phyloP scores from a whole-genome alignment of 2,329 filamentous ascomycete species.

The Daldinia sp. region DNA sequence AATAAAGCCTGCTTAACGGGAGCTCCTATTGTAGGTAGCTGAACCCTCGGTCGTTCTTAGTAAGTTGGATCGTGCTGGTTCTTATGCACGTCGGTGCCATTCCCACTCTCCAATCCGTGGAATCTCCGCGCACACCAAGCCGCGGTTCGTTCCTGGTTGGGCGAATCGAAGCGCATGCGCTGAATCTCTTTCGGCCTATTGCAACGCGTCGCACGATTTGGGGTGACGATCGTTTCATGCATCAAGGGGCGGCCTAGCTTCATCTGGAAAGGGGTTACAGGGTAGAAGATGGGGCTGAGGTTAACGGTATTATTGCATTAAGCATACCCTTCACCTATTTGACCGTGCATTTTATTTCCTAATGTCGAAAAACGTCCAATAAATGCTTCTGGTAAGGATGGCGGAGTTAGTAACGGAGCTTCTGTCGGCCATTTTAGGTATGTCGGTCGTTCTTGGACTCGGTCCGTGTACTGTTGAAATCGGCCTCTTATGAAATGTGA shows the following conservation, averaged over 20 bases:
- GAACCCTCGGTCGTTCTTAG: neutral
- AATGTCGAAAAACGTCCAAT: neutral
- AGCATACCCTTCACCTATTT: neutral
- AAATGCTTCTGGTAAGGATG: conserved; percentile 6
- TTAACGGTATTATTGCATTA: neutral
- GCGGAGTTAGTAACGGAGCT: conserved; percentile 24
- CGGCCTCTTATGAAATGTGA: conserved; percentile 23
- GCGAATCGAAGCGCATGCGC: neutral
- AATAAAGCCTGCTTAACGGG: neutral
- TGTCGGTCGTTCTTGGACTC: conserved; percentile 19
- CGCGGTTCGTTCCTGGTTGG: too few relatives aligned
- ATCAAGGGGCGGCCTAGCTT: neutral
- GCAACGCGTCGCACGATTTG: neutral
- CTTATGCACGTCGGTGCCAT: conserved; percentile 6
- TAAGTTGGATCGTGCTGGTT: neutral
- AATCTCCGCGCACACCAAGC: conserved; percentile 1
- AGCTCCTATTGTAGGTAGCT: neutral
- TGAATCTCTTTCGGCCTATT: neutral
- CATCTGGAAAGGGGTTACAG: neutral
- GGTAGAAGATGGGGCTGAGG: neutral
- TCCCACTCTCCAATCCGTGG: conserved; percentile 6
- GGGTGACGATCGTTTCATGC: conserved; percentile 14
- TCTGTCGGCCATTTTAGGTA: conserved; percentile 17
- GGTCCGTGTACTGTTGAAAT: conserved; percentile 19
- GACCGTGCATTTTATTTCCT: neutral